These are phyloP conservation scores for Blastobotrys aristatus DNA, from an alignment of 1,139 yeast genomes.

Conservation along the genomic window DNA sequence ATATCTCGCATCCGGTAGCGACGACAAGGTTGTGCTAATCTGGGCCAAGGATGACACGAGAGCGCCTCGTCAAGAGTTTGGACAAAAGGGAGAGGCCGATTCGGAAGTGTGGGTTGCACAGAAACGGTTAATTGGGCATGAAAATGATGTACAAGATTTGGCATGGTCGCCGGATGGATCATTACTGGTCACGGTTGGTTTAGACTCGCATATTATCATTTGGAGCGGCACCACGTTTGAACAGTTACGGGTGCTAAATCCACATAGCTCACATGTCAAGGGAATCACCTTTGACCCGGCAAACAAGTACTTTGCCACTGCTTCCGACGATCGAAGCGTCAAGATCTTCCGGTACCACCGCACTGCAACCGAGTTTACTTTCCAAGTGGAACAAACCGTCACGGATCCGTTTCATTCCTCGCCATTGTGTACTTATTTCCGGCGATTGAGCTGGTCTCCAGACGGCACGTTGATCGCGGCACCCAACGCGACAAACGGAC, in stretches of 20 bases:
- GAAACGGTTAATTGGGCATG: conserved; percentile 89
- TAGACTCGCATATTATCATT: conserved; percentile 83
- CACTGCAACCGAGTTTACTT: conserved; percentile 61
- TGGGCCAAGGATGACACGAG: conserved; percentile 85
- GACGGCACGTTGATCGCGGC: conserved; percentile 96
- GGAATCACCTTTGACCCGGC: conserved; percentile 98
- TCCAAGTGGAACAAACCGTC: conserved; percentile 79
- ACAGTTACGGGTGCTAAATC: conserved; percentile 78
- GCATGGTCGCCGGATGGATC: conserved; percentile 98
- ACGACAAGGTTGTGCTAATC: conserved; percentile 82
- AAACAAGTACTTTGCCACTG: conserved; percentile 92
- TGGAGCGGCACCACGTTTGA: conserved; percentile 96
- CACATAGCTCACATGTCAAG: conserved; percentile 92
- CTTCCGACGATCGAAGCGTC: conserved; percentile 90
- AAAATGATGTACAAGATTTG: conserved; percentile 92
- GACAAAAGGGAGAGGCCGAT: conserved; percentile 52
- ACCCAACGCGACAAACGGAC: conserved; percentile 96
- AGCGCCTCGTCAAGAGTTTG: conserved; percentile 42
- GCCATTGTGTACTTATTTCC: conserved; percentile 86
- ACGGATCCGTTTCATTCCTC: conserved; percentile 81
- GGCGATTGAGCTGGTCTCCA: conserved; percentile 96
- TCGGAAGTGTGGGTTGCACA: conserved; percentile 91
- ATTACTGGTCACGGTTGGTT: conserved; percentile 84
- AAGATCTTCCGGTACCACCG: conserved; percentile 81
- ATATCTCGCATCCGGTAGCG: conserved; percentile 89